Evolutionary conservation across 306 rosid genomes (phyloP).

Genomic region (Phaseolus lunatus): DNA sequence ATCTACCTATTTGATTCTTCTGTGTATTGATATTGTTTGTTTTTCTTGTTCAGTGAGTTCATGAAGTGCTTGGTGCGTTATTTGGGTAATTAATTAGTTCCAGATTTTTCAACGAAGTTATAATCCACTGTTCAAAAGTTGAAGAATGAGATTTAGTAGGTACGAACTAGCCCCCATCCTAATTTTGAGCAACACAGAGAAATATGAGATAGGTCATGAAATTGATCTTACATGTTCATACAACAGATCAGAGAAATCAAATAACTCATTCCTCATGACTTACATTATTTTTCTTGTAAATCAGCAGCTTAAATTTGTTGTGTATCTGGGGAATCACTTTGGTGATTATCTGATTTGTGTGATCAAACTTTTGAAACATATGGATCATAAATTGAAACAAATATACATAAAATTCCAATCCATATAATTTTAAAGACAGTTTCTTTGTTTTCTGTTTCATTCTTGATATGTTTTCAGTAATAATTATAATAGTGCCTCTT

Average conservation of each 20-base stretch:
- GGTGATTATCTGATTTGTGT: neutral
- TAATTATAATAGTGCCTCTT: neutral
- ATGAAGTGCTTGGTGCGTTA: slow-evolving; percentile 28
- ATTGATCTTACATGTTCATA: slow-evolving; percentile 9
- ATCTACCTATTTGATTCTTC: neutral
- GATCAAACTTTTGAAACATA: neutral
- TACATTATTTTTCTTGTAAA: slow-evolving; percentile 1
- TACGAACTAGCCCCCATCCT: slow-evolving; percentile 11
- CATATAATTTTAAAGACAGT: neutral
- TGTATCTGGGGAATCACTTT: neutral
- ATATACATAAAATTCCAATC: neutral
- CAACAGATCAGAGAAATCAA: neutral
- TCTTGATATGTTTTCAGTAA: neutral
- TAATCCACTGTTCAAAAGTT: slow-evolving; percentile 24
- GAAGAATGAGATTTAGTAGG: slow-evolving; percentile 48
- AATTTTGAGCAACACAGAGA: slow-evolving; percentile 25
- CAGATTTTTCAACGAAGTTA: slow-evolving; percentile 26
- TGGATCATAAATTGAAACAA: neutral
- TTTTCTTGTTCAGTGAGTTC: slow-evolving; percentile 55
- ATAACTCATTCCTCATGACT: slow-evolving; percentile 5
- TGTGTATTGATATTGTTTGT: slow-evolving; percentile 22
- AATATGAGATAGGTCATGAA: slow-evolving; percentile 29
- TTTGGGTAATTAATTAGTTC: slow-evolving; percentile 41
- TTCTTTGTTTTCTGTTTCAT: neutral
- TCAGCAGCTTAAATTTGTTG: neutral